Evolutionary conservation across 2,329 filamentous ascomycete species (phyloP).

Genomic region (Pseudonectria buxi): DNA sequence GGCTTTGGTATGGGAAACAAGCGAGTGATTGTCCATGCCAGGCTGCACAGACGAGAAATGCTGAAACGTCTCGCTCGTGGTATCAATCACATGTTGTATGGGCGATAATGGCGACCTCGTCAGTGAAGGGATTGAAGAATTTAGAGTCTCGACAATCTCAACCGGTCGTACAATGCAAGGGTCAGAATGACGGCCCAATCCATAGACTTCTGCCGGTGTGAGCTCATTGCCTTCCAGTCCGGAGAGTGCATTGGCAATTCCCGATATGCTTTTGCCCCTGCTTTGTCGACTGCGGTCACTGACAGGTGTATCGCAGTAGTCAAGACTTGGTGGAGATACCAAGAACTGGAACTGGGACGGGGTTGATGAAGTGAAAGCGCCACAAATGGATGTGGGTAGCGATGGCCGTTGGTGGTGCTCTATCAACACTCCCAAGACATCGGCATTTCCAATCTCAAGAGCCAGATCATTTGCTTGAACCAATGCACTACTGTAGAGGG

Average conservation of each 20-base stretch:
- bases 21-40: conserved; percentile 1
- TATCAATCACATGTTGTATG: no score
- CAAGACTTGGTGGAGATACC: conserved; percentile 3
- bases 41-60: no score
- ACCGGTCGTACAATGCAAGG: no score
- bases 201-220: no score
- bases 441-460: conserved; percentile 6
- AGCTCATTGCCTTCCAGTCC: no score
- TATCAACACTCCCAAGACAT: conserved; percentile 14
- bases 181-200: no score
- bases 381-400: conserved; percentile 4
- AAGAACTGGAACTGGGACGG: conserved; percentile 2
- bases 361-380: conserved; percentile 6
- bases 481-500: conserved; percentile 12
- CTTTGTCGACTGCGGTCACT: not conserved
- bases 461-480: conserved; percentile 18
- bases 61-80: no score
- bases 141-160: no score
- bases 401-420: conserved; percentile 2
- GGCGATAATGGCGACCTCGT: no score
- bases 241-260: conserved; percentile 10
- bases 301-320: not conserved
- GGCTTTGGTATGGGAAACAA: conserved; percentile 5
- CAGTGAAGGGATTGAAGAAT: no score
- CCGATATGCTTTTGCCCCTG: conserved; percentile 7